These are phyloP conservation scores for Fusarium concolor DNA, from an alignment of 2,329 filamentous ascomycete species.

Conservation along the genomic window DNA sequence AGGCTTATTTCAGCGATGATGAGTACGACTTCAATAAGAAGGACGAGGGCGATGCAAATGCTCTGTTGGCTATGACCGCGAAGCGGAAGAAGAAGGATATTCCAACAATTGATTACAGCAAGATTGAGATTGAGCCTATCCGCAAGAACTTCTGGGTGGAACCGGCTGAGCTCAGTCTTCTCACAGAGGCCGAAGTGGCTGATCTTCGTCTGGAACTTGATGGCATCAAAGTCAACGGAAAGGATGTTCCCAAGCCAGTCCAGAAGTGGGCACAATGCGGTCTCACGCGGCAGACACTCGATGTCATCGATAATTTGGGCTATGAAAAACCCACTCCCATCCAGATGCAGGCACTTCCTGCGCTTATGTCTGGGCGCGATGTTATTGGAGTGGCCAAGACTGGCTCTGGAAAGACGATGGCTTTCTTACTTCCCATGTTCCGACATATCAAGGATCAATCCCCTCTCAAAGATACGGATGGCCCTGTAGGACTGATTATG, in stretches of 20 bases:
- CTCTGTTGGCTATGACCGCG: constrained; percentile 65
- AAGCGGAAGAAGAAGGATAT: constrained; percentile 95
- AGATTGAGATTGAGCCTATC: constrained; percentile 86
- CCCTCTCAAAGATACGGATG: constrained; percentile 83
- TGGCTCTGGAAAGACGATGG: constrained; percentile 96
- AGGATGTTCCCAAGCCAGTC: constrained; percentile 91
- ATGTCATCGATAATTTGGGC: constrained; percentile 83
- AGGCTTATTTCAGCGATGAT: constrained; percentile 90
- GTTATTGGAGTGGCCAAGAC: constrained; percentile 98
- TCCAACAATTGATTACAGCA: constrained; percentile 86
- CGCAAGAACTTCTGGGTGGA: constrained; percentile 96
- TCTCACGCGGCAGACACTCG: constrained; percentile 84
- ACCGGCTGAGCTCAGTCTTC: constrained; percentile 81
- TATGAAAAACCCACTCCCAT: constrained; percentile 94
- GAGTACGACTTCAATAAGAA: constrained; percentile 70
- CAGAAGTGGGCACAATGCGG: constrained; percentile 98
- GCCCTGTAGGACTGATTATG: constrained; percentile 88
- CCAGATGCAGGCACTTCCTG: constrained; percentile 92
- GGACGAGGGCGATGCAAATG: constrained; percentile 60
- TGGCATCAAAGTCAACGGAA: constrained; percentile 92
- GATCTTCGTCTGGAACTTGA: constrained; percentile 89
- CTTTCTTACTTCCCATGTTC: constrained; percentile 96
- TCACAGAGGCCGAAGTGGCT: constrained; percentile 86
- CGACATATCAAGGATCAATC: constrained; percentile 96
- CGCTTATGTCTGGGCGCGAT: constrained; percentile 95